Evolutionary conservation across 208 protist genomes (phyloP).

Genomic region (Wallacemonas sp.): DNA sequence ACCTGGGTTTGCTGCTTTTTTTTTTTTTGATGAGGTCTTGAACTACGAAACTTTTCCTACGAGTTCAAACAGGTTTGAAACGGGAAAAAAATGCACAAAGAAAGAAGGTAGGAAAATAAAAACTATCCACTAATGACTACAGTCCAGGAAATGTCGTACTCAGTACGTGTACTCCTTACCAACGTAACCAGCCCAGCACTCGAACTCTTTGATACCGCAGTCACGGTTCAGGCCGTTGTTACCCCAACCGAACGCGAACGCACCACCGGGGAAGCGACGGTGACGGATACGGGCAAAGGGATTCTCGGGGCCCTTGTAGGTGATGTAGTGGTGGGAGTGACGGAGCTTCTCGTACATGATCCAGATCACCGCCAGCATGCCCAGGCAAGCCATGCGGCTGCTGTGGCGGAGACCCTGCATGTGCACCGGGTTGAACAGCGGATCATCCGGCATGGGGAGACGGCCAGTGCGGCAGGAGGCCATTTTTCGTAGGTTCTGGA

Average conservation of each 20-base stretch:
- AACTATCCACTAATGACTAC: slow-evolving; percentile 18
- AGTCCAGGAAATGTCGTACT: neutral
- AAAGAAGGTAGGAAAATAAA: slow-evolving; percentile 1
- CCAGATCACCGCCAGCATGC: slow-evolving; percentile 68
- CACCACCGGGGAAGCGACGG: slow-evolving; percentile 76
- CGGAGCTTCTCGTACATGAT: slow-evolving; percentile 84
- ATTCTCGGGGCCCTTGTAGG: slow-evolving; percentile 84
- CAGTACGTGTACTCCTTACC: slow-evolving; percentile 91
- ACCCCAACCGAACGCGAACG: slow-evolving; percentile 85
- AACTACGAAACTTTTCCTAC: slow-evolving; percentile 7
- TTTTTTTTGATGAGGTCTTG: slow-evolving; percentile 7
- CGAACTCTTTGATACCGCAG: slow-evolving; percentile 85
- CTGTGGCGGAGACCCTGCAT: slow-evolving; percentile 61
- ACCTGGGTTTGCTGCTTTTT: too few species aligned
- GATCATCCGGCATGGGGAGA: slow-evolving; percentile 83
- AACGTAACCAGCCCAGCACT: slow-evolving; percentile 89
- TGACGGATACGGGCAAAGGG: slow-evolving; percentile 81
- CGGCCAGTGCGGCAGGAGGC: slow-evolving; percentile 79
- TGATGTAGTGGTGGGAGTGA: slow-evolving; percentile 80
- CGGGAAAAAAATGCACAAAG: slow-evolving; percentile 18
- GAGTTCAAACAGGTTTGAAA: neutral
- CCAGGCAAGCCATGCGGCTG: slow-evolving; percentile 59
- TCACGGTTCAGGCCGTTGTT: slow-evolving; percentile 91
- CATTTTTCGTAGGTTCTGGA: slow-evolving; percentile 21
- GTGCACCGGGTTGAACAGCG: slow-evolving; percentile 57